Evolutionary conservation across 345 rosid species (phyloP).

Genomic region (Eucalyptus grandis): DNA sequence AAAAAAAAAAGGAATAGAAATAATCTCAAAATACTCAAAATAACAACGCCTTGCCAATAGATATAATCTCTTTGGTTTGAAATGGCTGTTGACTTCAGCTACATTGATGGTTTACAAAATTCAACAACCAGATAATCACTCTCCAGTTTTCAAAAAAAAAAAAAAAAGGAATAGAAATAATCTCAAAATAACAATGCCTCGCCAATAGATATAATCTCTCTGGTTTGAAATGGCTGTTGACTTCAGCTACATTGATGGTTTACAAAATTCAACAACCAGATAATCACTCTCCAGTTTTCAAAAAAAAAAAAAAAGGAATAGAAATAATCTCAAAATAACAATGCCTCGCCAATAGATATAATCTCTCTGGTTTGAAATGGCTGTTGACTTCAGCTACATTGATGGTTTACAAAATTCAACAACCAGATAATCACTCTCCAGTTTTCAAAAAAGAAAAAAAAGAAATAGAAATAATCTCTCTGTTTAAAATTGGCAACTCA

Average conservation of each 20-base stretch:
- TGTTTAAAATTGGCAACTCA: slow-evolving; percentile 12
- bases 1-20: no score
- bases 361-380: background rate
- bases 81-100: background rate
- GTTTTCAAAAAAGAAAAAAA: background rate
- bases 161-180: background rate
- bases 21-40: background rate
- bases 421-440: no score
- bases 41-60: background rate
- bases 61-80: background rate
- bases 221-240: no score
- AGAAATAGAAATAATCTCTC: background rate
- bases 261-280: no score
- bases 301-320: background rate
- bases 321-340: no score
- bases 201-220: no score
- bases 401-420: no score
- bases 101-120: background rate
- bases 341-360: background rate
- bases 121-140: background rate
- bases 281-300: no score
- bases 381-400: no score
- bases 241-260: no score
- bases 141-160: background rate
- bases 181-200: background rate